Conservation (phyloP, 495 filamentous ascomycete species). For the Penicillium tannophilum region DNA sequence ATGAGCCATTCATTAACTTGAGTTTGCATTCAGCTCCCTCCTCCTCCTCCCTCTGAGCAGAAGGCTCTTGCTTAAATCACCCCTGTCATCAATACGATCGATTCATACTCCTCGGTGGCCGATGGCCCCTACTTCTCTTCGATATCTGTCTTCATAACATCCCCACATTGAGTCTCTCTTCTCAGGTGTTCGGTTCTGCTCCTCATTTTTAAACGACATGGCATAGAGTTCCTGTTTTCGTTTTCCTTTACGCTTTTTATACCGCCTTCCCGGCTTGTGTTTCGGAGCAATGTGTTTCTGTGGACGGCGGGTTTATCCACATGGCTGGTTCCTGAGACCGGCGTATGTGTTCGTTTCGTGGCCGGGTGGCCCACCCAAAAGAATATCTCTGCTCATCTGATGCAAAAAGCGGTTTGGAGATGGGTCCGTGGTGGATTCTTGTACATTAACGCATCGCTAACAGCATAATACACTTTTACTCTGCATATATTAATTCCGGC, state of each 20-base stretch:
- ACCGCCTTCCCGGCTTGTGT: conserved; percentile 21
- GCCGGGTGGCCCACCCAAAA: conserved; percentile 13
- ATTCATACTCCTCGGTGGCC: conserved; percentile 17
- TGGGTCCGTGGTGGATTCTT: conserved; percentile 30
- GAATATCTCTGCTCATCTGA: conserved; percentile 26
- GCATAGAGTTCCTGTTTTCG: conserved; percentile 43
- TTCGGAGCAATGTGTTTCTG: conserved; percentile 36
- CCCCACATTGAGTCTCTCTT: conserved; percentile 44
- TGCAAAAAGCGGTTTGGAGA: conserved; percentile 24
- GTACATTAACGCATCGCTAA: conserved; percentile 46
- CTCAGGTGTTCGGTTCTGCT: conserved; percentile 48
- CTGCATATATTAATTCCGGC: conserved; percentile 15
- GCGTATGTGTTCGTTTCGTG: conserved; percentile 22
- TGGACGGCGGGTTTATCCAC: conserved; percentile 35
- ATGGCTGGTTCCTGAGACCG: conserved; percentile 22
- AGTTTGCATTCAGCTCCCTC: conserved; percentile 39
- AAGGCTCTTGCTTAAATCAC: conserved; percentile 46
- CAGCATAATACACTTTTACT: conserved; percentile 40
- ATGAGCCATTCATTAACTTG: conserved; percentile 3
- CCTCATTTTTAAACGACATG: conserved; percentile 43
- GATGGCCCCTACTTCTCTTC: conserved; percentile 11
- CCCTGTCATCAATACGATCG: conserved; percentile 15
- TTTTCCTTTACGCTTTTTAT: conserved; percentile 32
- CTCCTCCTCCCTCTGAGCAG: conserved; percentile 42
- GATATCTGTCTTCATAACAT: conserved; percentile 35